Evolutionary conservation across 164 flowering plant genomes (phyloP).

Genomic region (Magnolia sinica): DNA sequence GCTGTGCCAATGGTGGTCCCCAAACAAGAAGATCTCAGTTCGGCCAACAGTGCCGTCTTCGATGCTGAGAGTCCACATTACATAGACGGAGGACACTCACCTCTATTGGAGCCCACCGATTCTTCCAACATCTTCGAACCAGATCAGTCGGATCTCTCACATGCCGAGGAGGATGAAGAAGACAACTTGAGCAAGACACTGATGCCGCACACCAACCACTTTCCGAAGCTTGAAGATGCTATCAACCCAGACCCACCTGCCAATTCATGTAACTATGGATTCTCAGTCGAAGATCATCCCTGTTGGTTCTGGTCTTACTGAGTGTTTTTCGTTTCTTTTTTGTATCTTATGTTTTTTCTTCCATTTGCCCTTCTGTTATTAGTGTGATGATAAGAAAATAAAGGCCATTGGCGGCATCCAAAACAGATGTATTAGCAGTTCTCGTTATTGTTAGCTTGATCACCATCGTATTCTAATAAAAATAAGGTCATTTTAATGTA

Average conservation of each 20-base stretch:
- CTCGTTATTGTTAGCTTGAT: background rate
- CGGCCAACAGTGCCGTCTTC: constrained; percentile 50
- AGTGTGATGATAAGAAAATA: background rate
- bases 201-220: constrained; percentile 29
- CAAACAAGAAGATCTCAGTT: constrained; percentile 51
- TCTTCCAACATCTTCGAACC: constrained; percentile 45
- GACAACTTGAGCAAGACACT: constrained; percentile 38
- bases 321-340: background rate
- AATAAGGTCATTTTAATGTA: background rate
- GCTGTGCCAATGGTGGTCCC: constrained; percentile 26
- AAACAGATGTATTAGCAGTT: background rate
- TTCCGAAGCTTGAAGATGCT: constrained; percentile 48
- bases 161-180: constrained; percentile 41
- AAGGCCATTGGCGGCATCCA: background rate
- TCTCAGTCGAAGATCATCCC: constrained; percentile 55
- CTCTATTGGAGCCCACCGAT: constrained; percentile 43
- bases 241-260: constrained; percentile 36
- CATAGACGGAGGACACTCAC: constrained; percentile 39
- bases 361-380: background rate
- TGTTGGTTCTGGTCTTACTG: constrained; percentile 58
- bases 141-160: constrained; percentile 50
- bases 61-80: constrained; percentile 62
- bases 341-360: background rate
- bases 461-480: background rate
- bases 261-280: constrained; percentile 43